Evolutionary conservation across 257 asterid genomes (phyloP), one percentile per base, ranked within the genome.

Genomic region (Anisodus acutangulus): DNA sequence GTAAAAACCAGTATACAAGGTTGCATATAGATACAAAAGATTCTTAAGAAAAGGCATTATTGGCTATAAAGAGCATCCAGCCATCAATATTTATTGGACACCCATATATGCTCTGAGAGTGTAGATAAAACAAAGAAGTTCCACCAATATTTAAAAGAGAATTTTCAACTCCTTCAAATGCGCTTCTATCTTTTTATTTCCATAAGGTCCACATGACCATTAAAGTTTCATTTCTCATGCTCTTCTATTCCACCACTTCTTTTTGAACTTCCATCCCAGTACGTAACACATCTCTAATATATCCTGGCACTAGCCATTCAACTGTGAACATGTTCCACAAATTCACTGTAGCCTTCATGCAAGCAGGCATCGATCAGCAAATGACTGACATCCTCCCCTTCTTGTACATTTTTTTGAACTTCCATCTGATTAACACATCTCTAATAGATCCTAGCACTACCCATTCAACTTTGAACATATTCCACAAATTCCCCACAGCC

Each of bases 61-160:
- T 35, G 31, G 72, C 10, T 66, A 15, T 66, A 31, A 31, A 66
- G 72, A 12, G 72, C 72, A 12, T 31, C 45, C 47, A 35, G 19
- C 72, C 72, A 66, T 66, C 72, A 5, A 66, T 31, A 12, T 31
- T 66, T 8, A 66, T 31, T 5, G 72, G 72, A 66, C 72, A 11
- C 9, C 47, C 45, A 35, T 2, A 31, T 66, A 17, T 11, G 4
- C 45, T 31, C 45, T 66, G 19, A 11, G 35, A 66, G 35, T 31
- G 19, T 31, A 10, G n/a, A 66, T 31, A 31, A 66, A 66, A 66
- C 72, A 66, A 66, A 66, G 19, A 66, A 66, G 72, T 66, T 66
- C 72, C 10, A 11, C 35, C 45, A 66, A 66, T 31, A 31, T 66
- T 66, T 6, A 31, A 7, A 35, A 31, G 35, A 31, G 47, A 66